These are phyloP conservation scores for Serendipita sp. DNA, from an alignment of 768 basidiomycete genomes.

Conservation along the genomic window DNA sequence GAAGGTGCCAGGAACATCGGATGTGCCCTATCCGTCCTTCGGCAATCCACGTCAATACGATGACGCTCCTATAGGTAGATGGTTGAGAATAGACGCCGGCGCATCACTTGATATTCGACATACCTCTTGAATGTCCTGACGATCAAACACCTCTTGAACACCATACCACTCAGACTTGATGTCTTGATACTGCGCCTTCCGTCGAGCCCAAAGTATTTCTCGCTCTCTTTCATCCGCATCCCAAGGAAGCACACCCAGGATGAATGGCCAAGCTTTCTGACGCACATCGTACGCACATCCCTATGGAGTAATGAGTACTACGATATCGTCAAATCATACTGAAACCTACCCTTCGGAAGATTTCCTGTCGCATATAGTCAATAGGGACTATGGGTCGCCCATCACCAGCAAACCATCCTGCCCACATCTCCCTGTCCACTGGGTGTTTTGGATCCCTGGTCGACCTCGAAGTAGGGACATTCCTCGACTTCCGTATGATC, in stretches of 20 bases:
- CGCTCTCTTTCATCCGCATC: conserved; percentile 46
- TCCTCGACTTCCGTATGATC: conserved; percentile 46
- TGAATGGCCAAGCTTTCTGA: conserved; percentile 75
- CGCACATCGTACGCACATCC: conserved; percentile 26
- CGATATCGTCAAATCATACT: neutral
- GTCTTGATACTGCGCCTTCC: conserved; percentile 52
- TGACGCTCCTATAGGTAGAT: conserved; percentile 51
- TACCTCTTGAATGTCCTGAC: conserved; percentile 68
- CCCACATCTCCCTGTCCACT: conserved; percentile 56
- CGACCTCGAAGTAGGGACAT: conserved; percentile 58
- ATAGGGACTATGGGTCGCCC: conserved; percentile 47
- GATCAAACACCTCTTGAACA: conserved; percentile 63
- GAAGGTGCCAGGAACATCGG: conserved; percentile 49
- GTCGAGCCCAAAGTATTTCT: conserved; percentile 40
- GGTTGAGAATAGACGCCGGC: conserved; percentile 1
- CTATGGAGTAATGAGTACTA: neutral
- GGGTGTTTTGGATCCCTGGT: conserved; percentile 70
- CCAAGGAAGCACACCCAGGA: conserved; percentile 78
- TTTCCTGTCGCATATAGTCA: conserved; percentile 56
- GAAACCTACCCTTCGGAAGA: conserved; percentile 44
- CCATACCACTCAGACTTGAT: conserved; percentile 73
- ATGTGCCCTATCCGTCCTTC: conserved; percentile 89
- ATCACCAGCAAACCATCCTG: conserved; percentile 57
- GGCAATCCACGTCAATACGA: conserved; percentile 91
- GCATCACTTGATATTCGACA: conserved; percentile 15